Evolutionary conservation across 176 grass and related monocot species (phyloP).

Genomic region (Oryza longistaminata): DNA sequence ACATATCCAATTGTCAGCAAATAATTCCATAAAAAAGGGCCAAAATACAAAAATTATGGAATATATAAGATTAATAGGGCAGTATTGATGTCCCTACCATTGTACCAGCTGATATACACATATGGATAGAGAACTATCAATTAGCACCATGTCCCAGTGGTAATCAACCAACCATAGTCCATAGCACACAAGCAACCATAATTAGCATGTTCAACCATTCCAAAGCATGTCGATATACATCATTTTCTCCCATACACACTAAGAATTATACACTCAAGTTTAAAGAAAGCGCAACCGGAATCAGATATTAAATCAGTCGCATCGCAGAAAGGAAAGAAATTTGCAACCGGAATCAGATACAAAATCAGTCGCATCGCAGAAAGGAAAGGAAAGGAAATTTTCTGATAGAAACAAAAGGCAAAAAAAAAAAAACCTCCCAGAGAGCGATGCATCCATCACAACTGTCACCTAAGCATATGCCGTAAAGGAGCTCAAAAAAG

Average conservation of each 20-base stretch:
- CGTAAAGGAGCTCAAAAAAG: not conserved
- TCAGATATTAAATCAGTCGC: not conserved
- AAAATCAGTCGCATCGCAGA: constrained; percentile 17
- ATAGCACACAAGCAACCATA: not conserved
- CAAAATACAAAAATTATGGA: not conserved
- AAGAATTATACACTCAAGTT: not conserved
- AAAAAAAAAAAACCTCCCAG: not conserved
- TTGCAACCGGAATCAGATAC: not conserved
- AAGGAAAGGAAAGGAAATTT: not conserved
- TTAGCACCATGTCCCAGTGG: not conserved
- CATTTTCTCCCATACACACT: not conserved
- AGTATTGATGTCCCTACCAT: not conserved
- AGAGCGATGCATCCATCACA: not conserved
- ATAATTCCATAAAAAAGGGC: not conserved
- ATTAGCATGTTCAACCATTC: not conserved
- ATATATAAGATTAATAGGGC: not conserved
- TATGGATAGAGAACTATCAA: not conserved
- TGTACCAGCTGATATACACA: not conserved
- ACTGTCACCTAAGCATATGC: not conserved
- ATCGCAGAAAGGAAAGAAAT: not conserved
- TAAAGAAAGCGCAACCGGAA: not conserved
- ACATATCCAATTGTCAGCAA: not conserved
- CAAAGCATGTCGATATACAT: not conserved
- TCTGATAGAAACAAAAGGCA: not conserved
- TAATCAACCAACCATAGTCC: not conserved